A percentile compares a stretch with the other conserved stretches of the same genome.
phyloP scores from a whole-genome alignment of 352 stramenopile species.

The Pythium insidiosum region DNA sequence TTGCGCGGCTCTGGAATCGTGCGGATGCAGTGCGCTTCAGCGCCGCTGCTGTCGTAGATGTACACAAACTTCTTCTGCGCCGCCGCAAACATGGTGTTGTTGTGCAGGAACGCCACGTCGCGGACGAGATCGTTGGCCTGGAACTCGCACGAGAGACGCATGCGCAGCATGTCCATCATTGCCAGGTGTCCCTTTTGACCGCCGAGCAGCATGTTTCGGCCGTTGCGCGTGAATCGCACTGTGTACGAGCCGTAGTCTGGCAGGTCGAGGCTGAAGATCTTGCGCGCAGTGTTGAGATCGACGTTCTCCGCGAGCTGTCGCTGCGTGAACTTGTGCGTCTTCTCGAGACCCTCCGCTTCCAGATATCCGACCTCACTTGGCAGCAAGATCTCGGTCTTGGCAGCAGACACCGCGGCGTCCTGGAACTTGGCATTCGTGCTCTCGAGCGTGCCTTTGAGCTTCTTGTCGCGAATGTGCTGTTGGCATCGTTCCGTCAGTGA shows the following conservation, averaged over 20 bases:
- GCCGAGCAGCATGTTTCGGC: constrained; percentile 91
- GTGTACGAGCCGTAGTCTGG: constrained; percentile 90
- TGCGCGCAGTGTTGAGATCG: constrained; percentile 90
- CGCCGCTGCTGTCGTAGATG: constrained; percentile 97
- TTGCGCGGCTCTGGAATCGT: constrained; percentile 87
- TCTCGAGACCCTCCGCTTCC: constrained; percentile 95
- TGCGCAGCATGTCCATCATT: constrained; percentile 91
- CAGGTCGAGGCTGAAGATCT: constrained; percentile 95
- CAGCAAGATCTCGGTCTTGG: constrained; percentile 88
- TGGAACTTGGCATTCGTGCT: constrained; percentile 73
- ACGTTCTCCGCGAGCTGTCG: constrained; percentile 77
- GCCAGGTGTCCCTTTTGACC: constrained; percentile 93
- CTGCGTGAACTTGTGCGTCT: constrained; percentile 95
- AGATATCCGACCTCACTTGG: constrained; percentile 80
- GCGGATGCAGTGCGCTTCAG: constrained; percentile 95
- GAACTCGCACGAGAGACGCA: constrained; percentile 91
- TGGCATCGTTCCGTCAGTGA: no score
- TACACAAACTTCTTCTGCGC: constrained; percentile 96
- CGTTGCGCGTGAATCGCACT: constrained; percentile 94
- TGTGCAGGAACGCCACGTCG: constrained; percentile 97
- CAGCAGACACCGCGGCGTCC: constrained; percentile 77
- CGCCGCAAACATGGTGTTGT: constrained; percentile 95
- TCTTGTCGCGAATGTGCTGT: constrained; percentile 81
- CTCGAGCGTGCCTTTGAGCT: constrained; percentile 69
- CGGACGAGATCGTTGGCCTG: constrained; percentile 91